phyloP scores from a whole-genome alignment of 306 rosid species.

The Acacia melanoxylon region DNA sequence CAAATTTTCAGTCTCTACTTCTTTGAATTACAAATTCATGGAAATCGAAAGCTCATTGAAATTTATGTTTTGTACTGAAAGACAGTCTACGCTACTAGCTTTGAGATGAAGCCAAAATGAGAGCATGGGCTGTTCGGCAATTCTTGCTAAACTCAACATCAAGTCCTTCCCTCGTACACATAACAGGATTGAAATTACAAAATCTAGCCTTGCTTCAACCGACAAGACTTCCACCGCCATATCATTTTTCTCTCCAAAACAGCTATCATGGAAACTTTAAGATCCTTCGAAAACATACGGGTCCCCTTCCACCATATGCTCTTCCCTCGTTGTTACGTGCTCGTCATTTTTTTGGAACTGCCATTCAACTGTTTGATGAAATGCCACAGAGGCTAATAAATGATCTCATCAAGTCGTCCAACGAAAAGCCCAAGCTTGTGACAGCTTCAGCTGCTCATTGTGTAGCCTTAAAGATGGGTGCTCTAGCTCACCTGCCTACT shows the following conservation, averaged over 20 bases:
- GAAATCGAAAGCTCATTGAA: background rate
- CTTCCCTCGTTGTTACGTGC: background rate
- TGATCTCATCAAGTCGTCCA: slow-evolving; percentile 33
- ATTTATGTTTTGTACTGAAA: background rate
- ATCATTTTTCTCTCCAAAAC: slow-evolving; percentile 27
- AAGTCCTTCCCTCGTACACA: background rate
- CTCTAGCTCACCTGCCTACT: slow-evolving; percentile 43
- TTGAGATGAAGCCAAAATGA: slow-evolving; percentile 33
- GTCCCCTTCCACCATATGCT: slow-evolving; percentile 7
- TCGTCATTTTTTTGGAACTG: slow-evolving; percentile 19
- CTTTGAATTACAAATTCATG: slow-evolving; percentile 5
- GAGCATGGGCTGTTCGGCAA: slow-evolving; percentile 26
- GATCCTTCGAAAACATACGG: slow-evolving; percentile 4
- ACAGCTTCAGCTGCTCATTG: slow-evolving; percentile 41
- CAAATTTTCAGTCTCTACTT: background rate
- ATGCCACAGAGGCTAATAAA: slow-evolving; percentile 34
- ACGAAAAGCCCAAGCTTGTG: slow-evolving; percentile 23
- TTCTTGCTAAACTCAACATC: slow-evolving; percentile 2
- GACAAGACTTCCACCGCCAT: background rate
- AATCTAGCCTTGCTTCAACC: background rate
- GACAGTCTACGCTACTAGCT: background rate
- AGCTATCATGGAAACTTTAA: background rate
- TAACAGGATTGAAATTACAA: slow-evolving; percentile 20
- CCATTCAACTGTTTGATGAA: slow-evolving; percentile 37
- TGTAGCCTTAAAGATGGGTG: slow-evolving; percentile 48